Evolutionary conservation across 805 yeast genomes (phyloP).

Genomic region (Ogataea methanolica): DNA sequence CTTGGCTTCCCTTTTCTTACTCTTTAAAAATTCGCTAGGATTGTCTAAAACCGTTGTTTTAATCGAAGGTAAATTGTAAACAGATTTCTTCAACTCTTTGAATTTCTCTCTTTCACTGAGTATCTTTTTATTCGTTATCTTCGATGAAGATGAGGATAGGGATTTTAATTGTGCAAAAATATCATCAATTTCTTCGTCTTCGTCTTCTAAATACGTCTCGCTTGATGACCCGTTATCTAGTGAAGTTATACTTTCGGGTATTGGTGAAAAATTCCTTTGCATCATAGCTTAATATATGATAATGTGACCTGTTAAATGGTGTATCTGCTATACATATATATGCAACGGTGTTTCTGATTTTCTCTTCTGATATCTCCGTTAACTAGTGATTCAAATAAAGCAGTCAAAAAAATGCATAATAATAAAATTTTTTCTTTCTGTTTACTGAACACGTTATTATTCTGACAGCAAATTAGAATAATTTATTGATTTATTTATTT

Average conservation of each 20-base stretch:
- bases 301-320: too few species aligned
- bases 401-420: background rate
- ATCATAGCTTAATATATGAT: background rate
- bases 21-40: constrained; percentile 21
- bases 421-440: background rate
- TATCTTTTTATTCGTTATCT: background rate
- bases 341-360: too few species aligned
- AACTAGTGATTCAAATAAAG: background rate
- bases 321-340: too few species aligned
- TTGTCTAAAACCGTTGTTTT: constrained; percentile 30
- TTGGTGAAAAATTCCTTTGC: constrained; percentile 10
- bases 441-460: background rate
- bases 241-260: constrained; percentile 13
- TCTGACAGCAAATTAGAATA: background rate
- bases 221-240: constrained; percentile 10
- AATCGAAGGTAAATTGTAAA: constrained; percentile 34
- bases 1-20: constrained; percentile 6
- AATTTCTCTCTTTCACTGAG: constrained; percentile 30
- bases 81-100: constrained; percentile 24
- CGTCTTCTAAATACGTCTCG: constrained; percentile 8
- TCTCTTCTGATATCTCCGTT: background rate
- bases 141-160: constrained; percentile 1
- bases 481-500: too few species aligned
- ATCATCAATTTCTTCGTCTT: constrained; percentile 26
- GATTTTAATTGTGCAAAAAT: constrained; percentile 28